Evolutionary conservation across 805 yeast species (phyloP).

Genomic region (Candida easanensis): DNA sequence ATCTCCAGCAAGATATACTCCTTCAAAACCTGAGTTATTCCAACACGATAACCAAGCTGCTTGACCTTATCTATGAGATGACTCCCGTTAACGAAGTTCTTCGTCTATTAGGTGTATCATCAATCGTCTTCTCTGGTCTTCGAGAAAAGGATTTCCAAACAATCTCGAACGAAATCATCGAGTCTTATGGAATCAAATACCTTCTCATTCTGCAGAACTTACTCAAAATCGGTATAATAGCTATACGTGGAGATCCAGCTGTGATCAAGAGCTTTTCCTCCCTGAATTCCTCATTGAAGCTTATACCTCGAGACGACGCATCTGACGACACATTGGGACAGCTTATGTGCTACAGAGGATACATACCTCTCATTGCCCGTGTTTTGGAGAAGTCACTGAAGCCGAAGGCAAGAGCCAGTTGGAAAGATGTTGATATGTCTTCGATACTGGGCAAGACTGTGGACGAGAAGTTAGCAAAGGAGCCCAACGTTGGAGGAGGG

Average conservation of each 20-base stretch:
- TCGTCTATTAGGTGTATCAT: constrained; percentile 53
- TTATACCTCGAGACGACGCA: constrained; percentile 39
- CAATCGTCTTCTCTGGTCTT: constrained; percentile 67
- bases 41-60: constrained; percentile 34
- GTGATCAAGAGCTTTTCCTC: constrained; percentile 33
- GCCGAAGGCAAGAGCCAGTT: constrained; percentile 28
- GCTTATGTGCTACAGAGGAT: constrained; percentile 58
- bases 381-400: constrained; percentile 66
- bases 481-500: constrained; percentile 20
- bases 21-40: constrained; percentile 46
- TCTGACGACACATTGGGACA: constrained; percentile 7
- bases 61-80: constrained; percentile 48
- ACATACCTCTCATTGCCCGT: constrained; percentile 72
- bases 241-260: constrained; percentile 31
- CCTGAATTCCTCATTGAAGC: constrained; percentile 26
- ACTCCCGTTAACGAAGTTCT: constrained; percentile 36
- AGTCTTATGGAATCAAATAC: constrained; percentile 61
- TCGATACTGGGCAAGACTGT: constrained; percentile 34
- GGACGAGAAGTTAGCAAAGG: constrained; percentile 22
- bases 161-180: constrained; percentile 53
- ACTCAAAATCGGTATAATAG: constrained; percentile 43
- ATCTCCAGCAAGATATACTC: constrained; percentile 69
- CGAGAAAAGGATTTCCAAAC: constrained; percentile 57
- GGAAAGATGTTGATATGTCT: constrained; percentile 39
- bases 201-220: constrained; percentile 47